Conservation (phyloP, 768 basidiomycete genomes). For the Xerocomellus chrysenteron region DNA sequence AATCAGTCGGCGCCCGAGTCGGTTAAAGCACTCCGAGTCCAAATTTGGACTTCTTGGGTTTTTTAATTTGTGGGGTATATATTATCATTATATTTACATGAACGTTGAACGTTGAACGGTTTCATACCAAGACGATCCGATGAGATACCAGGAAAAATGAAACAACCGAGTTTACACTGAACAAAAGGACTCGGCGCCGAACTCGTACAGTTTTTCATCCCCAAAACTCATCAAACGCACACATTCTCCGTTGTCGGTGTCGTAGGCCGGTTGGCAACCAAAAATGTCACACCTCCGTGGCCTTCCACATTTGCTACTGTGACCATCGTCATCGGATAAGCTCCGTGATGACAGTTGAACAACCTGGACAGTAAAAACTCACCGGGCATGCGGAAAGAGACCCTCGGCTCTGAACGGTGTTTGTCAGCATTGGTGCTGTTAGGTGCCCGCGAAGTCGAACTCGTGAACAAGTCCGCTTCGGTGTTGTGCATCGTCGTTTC, state of each 20-base stretch:
- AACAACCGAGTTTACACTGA: too few relatives aligned
- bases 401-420: not conserved
- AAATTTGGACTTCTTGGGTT: too few relatives aligned
- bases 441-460: too few relatives aligned
- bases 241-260: not conserved
- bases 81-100: too few relatives aligned
- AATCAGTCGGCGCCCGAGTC: too few relatives aligned
- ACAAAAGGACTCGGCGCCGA: too few relatives aligned
- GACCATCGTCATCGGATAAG: not conserved
- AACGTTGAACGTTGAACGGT: too few relatives aligned
- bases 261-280: not conserved
- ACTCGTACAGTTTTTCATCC: too few relatives aligned
- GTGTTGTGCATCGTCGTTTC: not conserved
- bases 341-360: not conserved
- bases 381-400: not conserved
- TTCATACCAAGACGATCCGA: too few relatives aligned
- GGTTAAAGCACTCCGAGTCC: too few relatives aligned
- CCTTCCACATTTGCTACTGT: not conserved
- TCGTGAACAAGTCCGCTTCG: not conserved
- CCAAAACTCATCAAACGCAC: not conserved
- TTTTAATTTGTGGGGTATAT: too few relatives aligned
- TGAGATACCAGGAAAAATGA: too few relatives aligned
- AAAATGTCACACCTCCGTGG: not conserved
- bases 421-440: not conserved
- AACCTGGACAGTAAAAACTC: not conserved